A percentile compares a stretch with the other conserved stretches of the same genome.
Conservation (phyloP, 2,329 filamentous ascomycete species). For the Verticillium klebahnii region DNA sequence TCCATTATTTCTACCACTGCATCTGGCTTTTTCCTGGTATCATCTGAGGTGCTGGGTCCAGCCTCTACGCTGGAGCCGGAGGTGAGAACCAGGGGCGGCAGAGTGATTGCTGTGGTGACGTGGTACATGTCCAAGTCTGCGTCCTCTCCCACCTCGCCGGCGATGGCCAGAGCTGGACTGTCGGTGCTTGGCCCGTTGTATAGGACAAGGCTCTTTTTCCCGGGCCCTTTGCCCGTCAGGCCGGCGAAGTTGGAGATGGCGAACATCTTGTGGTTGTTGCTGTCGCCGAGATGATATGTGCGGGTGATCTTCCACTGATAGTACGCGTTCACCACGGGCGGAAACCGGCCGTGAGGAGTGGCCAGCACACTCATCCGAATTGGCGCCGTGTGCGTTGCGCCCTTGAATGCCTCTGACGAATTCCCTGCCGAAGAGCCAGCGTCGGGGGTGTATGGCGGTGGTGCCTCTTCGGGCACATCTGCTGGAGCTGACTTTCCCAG, state of each 20-base stretch:
- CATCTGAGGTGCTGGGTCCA: background rate
- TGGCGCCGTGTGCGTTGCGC: background rate
- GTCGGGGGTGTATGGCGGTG: background rate
- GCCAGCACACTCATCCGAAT: background rate
- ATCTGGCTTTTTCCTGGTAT: background rate
- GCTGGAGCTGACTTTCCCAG: no score
- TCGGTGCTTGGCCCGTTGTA: slow-evolving; percentile 1
- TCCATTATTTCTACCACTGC: slow-evolving; percentile 1
- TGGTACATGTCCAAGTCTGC: background rate
- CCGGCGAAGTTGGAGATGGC: background rate
- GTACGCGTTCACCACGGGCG: background rate
- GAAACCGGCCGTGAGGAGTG: background rate
- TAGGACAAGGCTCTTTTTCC: background rate
- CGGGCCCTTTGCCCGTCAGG: background rate
- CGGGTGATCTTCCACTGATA: background rate
- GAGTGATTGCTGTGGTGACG: background rate
- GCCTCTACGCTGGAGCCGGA: background rate
- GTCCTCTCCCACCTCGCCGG: background rate
- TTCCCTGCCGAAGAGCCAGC: background rate
- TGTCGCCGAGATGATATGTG: slow-evolving; percentile 1
- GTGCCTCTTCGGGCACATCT: no score
- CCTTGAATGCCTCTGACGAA: background rate
- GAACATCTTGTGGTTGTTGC: background rate
- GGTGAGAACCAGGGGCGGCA: background rate
- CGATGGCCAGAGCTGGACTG: background rate